Evolutionary conservation across 164 flowering plant genomes (phyloP).

Genomic region (Aristolochia fimbriata): DNA sequence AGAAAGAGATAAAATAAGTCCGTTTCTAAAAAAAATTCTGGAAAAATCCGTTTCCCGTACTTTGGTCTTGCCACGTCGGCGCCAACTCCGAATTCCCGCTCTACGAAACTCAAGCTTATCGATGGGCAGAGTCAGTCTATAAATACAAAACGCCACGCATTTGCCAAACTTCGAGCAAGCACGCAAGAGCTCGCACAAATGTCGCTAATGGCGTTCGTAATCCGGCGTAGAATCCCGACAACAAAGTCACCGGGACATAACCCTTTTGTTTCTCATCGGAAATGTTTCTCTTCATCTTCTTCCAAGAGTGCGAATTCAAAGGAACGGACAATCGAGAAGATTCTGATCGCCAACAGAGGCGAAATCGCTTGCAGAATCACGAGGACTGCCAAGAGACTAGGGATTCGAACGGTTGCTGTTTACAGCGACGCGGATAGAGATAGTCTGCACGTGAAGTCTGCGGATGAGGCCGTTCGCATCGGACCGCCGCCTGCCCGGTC

Average conservation of each 20-base stretch:
- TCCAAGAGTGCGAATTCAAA: too few species aligned
- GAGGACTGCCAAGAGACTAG: slow-evolving; percentile 72
- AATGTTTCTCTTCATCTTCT: background rate
- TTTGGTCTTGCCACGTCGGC: too few species aligned
- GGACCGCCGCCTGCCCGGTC: slow-evolving; percentile 87
- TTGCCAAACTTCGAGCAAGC: too few species aligned
- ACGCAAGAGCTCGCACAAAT: background rate
- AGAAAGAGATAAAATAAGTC: too few species aligned
- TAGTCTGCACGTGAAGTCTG: slow-evolving; percentile 74
- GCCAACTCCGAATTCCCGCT: too few species aligned
- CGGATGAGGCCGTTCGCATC: slow-evolving; percentile 78
- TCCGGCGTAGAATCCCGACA: slow-evolving; percentile 11
- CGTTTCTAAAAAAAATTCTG: too few species aligned
- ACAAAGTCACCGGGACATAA: background rate
- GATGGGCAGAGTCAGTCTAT: too few species aligned
- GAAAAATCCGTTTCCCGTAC: too few species aligned
- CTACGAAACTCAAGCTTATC: too few species aligned
- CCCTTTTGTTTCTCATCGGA: slow-evolving; percentile 3
- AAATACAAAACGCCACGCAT: too few species aligned
- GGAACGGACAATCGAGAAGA: slow-evolving; percentile 51
- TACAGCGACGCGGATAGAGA: slow-evolving; percentile 83
- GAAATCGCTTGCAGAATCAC: slow-evolving; percentile 90
- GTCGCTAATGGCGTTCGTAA: slow-evolving; percentile 18
- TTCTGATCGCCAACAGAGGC: slow-evolving; percentile 84
- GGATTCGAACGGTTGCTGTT: slow-evolving; percentile 83